phyloP scores from a whole-genome alignment of 2,329 filamentous ascomycete species.

The Fusarium tupiense region DNA sequence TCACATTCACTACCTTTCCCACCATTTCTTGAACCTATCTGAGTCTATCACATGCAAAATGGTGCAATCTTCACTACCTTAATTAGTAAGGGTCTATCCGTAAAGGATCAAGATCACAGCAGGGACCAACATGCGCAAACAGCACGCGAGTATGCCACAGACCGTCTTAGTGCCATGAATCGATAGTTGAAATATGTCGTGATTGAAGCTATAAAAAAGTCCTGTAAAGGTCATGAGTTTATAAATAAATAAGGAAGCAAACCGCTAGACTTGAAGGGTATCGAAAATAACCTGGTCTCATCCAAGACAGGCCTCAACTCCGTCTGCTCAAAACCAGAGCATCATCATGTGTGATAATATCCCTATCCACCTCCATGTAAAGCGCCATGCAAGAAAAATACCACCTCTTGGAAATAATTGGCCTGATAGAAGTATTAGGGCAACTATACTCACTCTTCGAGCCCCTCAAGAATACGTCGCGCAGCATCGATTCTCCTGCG shows the following conservation, averaged over 20 bases:
- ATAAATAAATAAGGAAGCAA: conserved; percentile 11
- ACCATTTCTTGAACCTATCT: background rate
- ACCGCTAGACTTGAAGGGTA: conserved; percentile 41
- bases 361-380: conserved; percentile 13
- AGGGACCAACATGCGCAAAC: conserved; percentile 4
- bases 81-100: background rate
- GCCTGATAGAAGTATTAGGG: background rate
- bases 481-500: conserved; percentile 80
- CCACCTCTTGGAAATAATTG: conserved; percentile 3
- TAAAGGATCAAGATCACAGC: background rate
- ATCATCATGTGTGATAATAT: conserved; percentile 21
- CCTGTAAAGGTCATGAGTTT: background rate
- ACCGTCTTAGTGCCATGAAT: background rate
- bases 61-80: background rate
- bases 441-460: conserved; percentile 55
- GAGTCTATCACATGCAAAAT: conserved; percentile 22
- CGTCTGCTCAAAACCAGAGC: conserved; percentile 37
- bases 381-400: conserved; percentile 29
- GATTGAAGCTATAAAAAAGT: background rate
- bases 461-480: conserved; percentile 76
- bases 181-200: background rate
- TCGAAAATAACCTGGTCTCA: conserved; percentile 42
- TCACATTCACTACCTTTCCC: background rate
- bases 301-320: conserved; percentile 39
- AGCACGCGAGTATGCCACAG: background rate